Conservation (phyloP, 306 rosid genomes). For the Cucurbita pepo region DNA sequence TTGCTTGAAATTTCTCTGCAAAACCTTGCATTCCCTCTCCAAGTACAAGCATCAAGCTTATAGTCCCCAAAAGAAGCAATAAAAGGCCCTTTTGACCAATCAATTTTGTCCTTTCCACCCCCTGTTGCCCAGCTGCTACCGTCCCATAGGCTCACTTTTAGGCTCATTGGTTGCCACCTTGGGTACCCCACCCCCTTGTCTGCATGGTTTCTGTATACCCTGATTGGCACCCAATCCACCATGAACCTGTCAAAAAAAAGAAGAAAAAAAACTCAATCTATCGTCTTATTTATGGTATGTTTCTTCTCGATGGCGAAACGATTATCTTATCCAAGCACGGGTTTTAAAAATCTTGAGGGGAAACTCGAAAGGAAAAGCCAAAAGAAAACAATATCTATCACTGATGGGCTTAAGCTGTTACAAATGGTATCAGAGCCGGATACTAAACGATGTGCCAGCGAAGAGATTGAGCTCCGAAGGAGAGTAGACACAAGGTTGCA, state of each 20-base stretch:
- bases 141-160: constrained; percentile 63
- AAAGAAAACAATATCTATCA: too few species aligned
- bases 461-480: too few species aligned
- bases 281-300: too few species aligned
- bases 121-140: constrained; percentile 87
- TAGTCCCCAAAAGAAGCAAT: constrained; percentile 48
- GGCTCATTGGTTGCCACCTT: constrained; percentile 76
- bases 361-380: too few species aligned
- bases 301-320: too few species aligned
- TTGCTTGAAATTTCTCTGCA: constrained; percentile 39
- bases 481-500: too few species aligned
- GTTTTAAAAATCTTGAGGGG: too few species aligned
- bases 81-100: constrained; percentile 78
- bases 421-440: too few species aligned
- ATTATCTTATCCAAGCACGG: too few species aligned
- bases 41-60: constrained; percentile 61
- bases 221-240: constrained; percentile 74
- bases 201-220: constrained; percentile 78
- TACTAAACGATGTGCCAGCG: too few species aligned
- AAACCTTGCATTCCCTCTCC: constrained; percentile 74
- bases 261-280: too few species aligned
- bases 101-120: constrained; percentile 75
- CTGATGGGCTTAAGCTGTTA: too few species aligned
- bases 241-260: constrained; percentile 28
- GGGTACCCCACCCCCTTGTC: constrained; percentile 77